Conservation (phyloP, 1,284 basidiomycete genomes). For the Sanguinoderma infundibulare region DNA sequence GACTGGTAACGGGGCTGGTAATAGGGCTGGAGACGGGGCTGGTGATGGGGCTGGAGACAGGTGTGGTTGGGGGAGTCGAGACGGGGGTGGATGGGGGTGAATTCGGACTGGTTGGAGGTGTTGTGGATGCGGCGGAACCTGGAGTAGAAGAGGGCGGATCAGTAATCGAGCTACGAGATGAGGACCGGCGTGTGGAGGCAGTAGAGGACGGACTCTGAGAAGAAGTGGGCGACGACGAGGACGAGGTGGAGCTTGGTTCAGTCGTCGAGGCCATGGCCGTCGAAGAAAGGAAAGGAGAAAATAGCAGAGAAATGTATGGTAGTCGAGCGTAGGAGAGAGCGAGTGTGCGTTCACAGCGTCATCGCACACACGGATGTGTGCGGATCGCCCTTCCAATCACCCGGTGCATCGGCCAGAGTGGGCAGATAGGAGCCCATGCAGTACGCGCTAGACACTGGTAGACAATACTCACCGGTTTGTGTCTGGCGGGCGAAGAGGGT, state of each 20-base stretch:
- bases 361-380: slow-evolving; percentile 1
- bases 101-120: slow-evolving; percentile 8
- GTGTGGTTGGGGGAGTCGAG: too few species aligned
- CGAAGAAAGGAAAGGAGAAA: background rate
- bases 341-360: slow-evolving; percentile 9
- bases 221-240: slow-evolving; percentile 6
- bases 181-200: slow-evolving; percentile 14
- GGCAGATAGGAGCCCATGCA: background rate
- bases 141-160: slow-evolving; percentile 10
- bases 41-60: background rate
- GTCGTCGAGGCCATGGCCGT: slow-evolving; percentile 19
- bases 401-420: slow-evolving; percentile 9
- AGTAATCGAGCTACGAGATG: background rate
- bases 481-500: background rate
- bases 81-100: too few species aligned
- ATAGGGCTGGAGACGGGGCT: slow-evolving; percentile 4
- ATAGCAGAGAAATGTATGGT: background rate
- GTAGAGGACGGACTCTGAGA: slow-evolving; percentile 21
- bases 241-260: slow-evolving; percentile 10
- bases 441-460: background rate
- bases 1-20: background rate
- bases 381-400: background rate
- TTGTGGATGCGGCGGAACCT: slow-evolving; percentile 2
- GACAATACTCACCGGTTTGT: slow-evolving; percentile 6
- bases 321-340: slow-evolving; percentile 1